Percentiles rank a stretch among this genome's conserved stretches.
Conservation (phyloP, 768 basidiomycete species). For the Neoboletus subvelutipes region DNA sequence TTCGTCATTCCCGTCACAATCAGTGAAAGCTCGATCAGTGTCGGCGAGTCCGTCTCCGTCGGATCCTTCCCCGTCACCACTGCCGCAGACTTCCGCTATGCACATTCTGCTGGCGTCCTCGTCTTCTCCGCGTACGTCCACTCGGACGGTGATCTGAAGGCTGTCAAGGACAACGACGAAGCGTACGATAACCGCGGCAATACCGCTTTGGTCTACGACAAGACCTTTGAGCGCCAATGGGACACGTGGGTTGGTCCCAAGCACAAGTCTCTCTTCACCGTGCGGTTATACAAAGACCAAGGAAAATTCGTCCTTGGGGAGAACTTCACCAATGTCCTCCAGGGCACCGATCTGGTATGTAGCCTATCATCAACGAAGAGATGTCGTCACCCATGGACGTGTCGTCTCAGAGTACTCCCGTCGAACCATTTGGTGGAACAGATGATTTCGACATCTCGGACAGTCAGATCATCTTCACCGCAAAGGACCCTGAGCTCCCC, state of each 20-base stretch:
- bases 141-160: constrained; percentile 67
- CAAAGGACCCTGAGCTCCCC: constrained; percentile 78
- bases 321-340: constrained; percentile 57
- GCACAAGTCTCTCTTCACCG: constrained; percentile 67
- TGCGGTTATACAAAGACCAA: constrained; percentile 50
- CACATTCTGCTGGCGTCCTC: constrained; percentile 53
- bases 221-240: constrained; percentile 75
- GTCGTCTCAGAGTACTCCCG: constrained; percentile 56
- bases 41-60: constrained; percentile 43
- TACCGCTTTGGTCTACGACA: constrained; percentile 69
- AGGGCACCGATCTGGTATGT: constrained; percentile 69
- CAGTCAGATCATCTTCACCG: constrained; percentile 73
- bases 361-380: background rate
- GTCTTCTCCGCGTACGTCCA: constrained; percentile 88
- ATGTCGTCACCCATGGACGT: background rate
- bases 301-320: constrained; percentile 52
- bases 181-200: constrained; percentile 72
- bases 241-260: constrained; percentile 76
- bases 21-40: constrained; percentile 34
- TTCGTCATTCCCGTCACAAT: constrained; percentile 58
- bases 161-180: constrained; percentile 68
- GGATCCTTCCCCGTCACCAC: constrained; percentile 69
- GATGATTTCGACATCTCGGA: constrained; percentile 78
- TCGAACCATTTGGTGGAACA: constrained; percentile 84
- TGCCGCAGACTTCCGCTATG: constrained; percentile 70